A percentile compares a stretch with the other conserved stretches of the same genome.
Evolutionary conservation across 208 protist genomes (phyloP).

Genomic region (Trypanosoma platydactyli): DNA sequence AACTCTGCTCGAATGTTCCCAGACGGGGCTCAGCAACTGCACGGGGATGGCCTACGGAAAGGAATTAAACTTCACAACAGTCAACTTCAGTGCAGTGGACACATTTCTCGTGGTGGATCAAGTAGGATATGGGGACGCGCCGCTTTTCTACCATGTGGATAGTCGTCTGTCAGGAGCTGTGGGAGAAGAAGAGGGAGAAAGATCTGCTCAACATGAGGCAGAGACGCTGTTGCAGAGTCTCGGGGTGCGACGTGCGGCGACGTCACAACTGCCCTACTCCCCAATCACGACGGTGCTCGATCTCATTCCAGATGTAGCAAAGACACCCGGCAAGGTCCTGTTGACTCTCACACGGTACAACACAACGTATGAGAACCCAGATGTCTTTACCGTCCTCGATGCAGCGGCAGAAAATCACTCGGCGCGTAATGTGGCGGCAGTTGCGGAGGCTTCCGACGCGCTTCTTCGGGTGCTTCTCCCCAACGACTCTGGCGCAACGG

Average conservation of each 20-base stretch:
- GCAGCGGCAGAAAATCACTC: background rate
- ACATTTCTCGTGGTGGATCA: slow-evolving; percentile 43
- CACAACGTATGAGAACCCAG: slow-evolving; percentile 18
- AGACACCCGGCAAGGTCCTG: slow-evolving; percentile 13
- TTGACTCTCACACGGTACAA: slow-evolving; percentile 34
- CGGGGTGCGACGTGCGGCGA: slow-evolving; percentile 10
- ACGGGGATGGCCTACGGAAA: slow-evolving; percentile 27
- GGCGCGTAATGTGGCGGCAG: background rate
- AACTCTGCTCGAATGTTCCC: slow-evolving; percentile 7
- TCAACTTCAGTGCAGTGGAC: slow-evolving; percentile 32
- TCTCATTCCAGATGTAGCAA: background rate
- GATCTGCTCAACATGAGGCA: slow-evolving; percentile 14
- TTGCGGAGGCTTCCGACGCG: slow-evolving; percentile 23
- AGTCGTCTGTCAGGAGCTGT: slow-evolving; percentile 17
- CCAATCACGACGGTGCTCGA: slow-evolving; percentile 30
- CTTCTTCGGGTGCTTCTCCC: slow-evolving; percentile 14
- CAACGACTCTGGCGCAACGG: background rate
- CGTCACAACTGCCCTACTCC: slow-evolving; percentile 27
- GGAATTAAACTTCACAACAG: slow-evolving; percentile 42
- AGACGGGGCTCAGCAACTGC: slow-evolving; percentile 19
- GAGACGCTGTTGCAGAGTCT: slow-evolving; percentile 1
- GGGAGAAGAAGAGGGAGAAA: background rate
- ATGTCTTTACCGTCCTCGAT: slow-evolving; percentile 33
- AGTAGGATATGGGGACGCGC: slow-evolving; percentile 16
- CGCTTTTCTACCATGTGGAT: slow-evolving; percentile 44